Evolutionary conservation across 2,329 filamentous ascomycete genomes (phyloP).

Genomic region (Stemphylium vesicarium): DNA sequence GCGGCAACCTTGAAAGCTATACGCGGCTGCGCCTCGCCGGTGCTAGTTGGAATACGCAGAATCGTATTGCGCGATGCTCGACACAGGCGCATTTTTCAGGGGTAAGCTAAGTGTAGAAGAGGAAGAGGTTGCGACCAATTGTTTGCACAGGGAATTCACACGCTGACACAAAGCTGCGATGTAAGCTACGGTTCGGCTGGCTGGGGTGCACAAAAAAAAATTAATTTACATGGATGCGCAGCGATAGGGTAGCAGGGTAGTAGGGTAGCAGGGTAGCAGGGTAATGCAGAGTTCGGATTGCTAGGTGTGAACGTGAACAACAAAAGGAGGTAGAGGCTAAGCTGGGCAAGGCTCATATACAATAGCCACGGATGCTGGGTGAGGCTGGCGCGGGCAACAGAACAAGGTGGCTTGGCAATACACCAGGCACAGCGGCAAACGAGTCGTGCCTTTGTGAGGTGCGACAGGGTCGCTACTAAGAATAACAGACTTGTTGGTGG

Average conservation of each 20-base stretch:
- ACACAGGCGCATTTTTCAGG: background rate
- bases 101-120: too few species aligned
- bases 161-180: too few species aligned
- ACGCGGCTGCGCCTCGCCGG: background rate
- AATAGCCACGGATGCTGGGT: too few species aligned
- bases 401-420: background rate
- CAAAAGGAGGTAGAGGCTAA: background rate
- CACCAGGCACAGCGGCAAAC: background rate
- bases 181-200: too few species aligned
- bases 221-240: too few species aligned
- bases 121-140: too few species aligned
- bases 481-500: constrained; percentile 11
- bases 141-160: too few species aligned
- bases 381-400: background rate
- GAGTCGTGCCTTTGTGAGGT: background rate
- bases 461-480: constrained; percentile 9
- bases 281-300: too few species aligned
- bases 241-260: background rate
- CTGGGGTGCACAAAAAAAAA: too few species aligned
- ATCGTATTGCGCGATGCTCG: background rate
- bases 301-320: too few species aligned
- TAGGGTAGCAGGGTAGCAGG: background rate
- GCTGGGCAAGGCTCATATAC: background rate
- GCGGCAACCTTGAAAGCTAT: background rate
- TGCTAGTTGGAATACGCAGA: background rate